These are phyloP conservation scores for Ulota crispa DNA, from an alignment of 225 moss, liverwort and hornwort genomes.

Conservation along the genomic window DNA sequence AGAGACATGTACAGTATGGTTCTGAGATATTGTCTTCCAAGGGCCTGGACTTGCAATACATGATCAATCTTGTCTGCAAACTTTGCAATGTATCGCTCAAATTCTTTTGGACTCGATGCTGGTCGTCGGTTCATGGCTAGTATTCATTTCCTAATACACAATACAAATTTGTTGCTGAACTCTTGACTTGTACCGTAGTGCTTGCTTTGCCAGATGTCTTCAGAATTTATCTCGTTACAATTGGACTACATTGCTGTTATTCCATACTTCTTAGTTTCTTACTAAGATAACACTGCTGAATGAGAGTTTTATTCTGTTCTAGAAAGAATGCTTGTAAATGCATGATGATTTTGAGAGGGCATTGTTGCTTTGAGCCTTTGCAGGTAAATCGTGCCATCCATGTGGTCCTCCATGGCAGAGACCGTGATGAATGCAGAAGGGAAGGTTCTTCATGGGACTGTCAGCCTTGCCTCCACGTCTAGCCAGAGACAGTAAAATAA, in stretches of 20 bases:
- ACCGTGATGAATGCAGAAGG: conserved; percentile 32
- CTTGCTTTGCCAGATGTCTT: not conserved
- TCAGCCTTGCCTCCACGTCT: conserved; percentile 32
- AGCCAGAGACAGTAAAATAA: not conserved
- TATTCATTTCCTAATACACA: too few species aligned
- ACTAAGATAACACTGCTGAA: not conserved
- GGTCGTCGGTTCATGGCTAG: not conserved
- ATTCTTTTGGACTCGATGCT: not conserved
- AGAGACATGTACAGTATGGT: conserved; percentile 41
- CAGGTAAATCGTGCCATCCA: not conserved
- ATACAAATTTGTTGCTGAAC: not conserved
- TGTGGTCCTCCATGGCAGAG: conserved; percentile 29
- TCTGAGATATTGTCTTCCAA: conserved; percentile 23
- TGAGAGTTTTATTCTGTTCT: not conserved
- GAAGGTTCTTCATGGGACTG: conserved; percentile 38
- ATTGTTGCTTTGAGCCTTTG: not conserved
- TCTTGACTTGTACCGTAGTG: not conserved
- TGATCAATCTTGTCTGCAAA: conserved; percentile 11
- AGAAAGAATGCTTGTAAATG: not conserved
- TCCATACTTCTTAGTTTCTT: too few species aligned
- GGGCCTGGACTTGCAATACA: conserved; percentile 31
- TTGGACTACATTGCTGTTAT: not conserved
- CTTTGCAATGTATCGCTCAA: not conserved
- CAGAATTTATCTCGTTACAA: not conserved
- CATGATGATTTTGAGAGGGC: not conserved